Evolutionary conservation across 768 basidiomycete species (phyloP), one percentile per base, ranked within the genome.

Genomic region (Russula sp.): DNA sequence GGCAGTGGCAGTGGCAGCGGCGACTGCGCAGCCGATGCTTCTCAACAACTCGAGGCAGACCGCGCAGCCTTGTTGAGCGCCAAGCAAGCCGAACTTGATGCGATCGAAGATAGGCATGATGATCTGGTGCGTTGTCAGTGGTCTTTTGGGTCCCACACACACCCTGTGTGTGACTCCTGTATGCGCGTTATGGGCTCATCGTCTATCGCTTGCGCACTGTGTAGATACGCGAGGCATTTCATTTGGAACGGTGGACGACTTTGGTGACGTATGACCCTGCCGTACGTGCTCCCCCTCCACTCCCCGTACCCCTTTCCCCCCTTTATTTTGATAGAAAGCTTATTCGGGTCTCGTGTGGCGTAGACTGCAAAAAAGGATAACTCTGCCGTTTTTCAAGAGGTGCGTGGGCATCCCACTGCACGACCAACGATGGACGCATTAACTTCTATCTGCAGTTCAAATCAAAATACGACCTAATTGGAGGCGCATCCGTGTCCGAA

Each of bases 161-260:
- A 37, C 51, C 22, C 48, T 16, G 40, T 35, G 44, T 37, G 53
- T 16, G 45, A 34, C 44, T 39, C 45, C 45, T 0, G n/a, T 51
- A 44, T 34, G 39, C 51, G 32, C 31, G 39, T 22, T 35, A 4
- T 53, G 35, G 35, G 45, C 54, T 47, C 48, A 44, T 58, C 47
- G 52, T 61, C 2, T 27, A 27, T 27, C 27, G 2, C 27, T 27
- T 34, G 55, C 31, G 52, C 62, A 14, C 61, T 14, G 48, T 22
- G 47, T 64, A 93, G 88, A 80, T 96, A 53, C 84, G 94, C 63
- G 92, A 98, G 74, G 78, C 84, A 62, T 98, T 95, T 73, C 94
- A 98, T 71, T 79, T 96, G 74, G 88, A 94, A 66, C 79, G 87
- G 62, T 95, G 89, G 71, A 82, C 84, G 3, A 85, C 82, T 31